Evolutionary conservation across 2,329 filamentous ascomycete genomes (phyloP), one percentile per base, ranked within the genome.

Genomic region (Colletotrichum chrysophilum): DNA sequence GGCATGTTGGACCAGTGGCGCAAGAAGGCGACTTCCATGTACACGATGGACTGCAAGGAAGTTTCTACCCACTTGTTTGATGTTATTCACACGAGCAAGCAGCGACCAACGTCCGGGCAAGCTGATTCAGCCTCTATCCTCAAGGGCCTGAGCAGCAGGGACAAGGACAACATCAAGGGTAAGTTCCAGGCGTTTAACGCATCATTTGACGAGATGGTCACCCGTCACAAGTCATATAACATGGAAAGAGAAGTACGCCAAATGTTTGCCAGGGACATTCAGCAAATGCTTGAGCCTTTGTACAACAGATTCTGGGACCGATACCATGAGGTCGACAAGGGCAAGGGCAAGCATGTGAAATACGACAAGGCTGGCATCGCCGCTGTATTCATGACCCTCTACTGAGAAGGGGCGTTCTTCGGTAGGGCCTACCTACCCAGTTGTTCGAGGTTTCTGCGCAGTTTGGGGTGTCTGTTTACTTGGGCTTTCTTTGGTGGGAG

Each of bases 251-350:
- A 98, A 83, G 96, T 98, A 36, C 91, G 95, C 58, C 90, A 92
- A 77, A 92, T 94, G 85, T 91, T 98, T 80, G 93, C 92, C 18
- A 93, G 93, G 80, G 96, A 98, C 81, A 93, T 98, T 78, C 95
- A 97, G 83, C 93, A 93, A 80, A 95, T 98, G 86, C 93, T 99
- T 71, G 96, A 98, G 86, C 96, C 96, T 70, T 89, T 99, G 16
- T 99, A 99, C 86, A 94, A 94, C 77, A 91, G 97, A 61, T 99
- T 99, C 86, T 98, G 95, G 93, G 97, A 98, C 85, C 91, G 96
- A 32, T 99, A 99, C 83, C 96, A 98, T 83, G 97, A 98, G 85
- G 93, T 98, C 78, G 96, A 98, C 86, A 98, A 98, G 88, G 97
- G 97, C 75, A 97, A 96, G 86, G 96, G 96, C 79, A 99, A 99